Percentiles rank a stretch among this genome's conserved stretches.
These are phyloP conservation scores for Monosporascus sp. DNA, from an alignment of 2,329 filamentous ascomycete species.

Conservation along the genomic window DNA sequence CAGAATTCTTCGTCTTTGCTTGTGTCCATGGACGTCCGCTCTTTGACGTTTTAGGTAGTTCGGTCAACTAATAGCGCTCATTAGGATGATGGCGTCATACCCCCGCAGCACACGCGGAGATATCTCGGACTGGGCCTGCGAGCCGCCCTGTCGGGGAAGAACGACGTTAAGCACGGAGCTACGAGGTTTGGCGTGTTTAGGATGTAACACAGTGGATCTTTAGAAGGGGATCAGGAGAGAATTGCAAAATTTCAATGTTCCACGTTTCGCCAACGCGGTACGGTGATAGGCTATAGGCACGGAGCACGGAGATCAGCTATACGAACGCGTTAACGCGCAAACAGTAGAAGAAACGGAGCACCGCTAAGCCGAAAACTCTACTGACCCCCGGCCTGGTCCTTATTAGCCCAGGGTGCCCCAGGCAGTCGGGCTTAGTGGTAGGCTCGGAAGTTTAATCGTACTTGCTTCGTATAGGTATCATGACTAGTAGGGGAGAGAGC, in stretches of 20 bases:
- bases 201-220: conserved; percentile 51
- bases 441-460: too few species aligned
- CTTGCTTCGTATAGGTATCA: too few species aligned
- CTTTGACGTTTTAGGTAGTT: not conserved
- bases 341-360: too few species aligned
- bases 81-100: conserved; percentile 73
- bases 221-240: not conserved
- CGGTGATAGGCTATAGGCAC: too few species aligned
- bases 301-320: too few species aligned
- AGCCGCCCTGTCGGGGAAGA: conserved; percentile 65
- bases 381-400: too few species aligned
- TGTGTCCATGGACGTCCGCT: conserved; percentile 1
- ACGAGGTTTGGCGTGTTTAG: conserved; percentile 77
- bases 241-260: not conserved
- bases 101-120: conserved; percentile 67
- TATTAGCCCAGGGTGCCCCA: too few species aligned
- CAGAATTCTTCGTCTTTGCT: conserved; percentile 3
- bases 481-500: too few species aligned
- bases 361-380: too few species aligned
- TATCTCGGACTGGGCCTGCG: conserved; percentile 69
- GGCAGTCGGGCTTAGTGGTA: too few species aligned
- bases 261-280: too few species aligned
- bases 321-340: too few species aligned
- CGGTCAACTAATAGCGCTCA: conserved; percentile 4
- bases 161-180: conserved; percentile 53